Base-by-base conservation (phyloP, 1,139 yeast genomes). In the Scheffersomyces cryptocercus region DNA sequence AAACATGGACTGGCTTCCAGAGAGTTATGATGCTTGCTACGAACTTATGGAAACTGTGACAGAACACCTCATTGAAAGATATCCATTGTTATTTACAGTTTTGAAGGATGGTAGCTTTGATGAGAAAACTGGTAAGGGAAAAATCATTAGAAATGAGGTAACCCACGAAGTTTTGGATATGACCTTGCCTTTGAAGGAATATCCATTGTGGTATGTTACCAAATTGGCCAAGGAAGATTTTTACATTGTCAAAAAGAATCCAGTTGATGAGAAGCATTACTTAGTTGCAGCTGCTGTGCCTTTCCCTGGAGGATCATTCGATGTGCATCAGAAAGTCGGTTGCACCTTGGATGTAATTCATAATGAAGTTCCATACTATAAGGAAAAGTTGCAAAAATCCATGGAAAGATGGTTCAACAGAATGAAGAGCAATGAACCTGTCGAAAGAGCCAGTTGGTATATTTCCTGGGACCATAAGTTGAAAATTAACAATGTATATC, bases 391-490 rank as follows among this genome's bases (percentile, higher is more conserved):
- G 53, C 75, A 81, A 60, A 75, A 74, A 32, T 84, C 88, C 7
- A 86, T 86, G 95, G 89, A 85, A 59, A 76, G 82, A 53, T 85
- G 87, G 83, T 84, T 85, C 61, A 75, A 72, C 28, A 75, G 79
- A 54, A 73, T 85, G 73, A 75, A 78, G 47, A 78, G 82, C 1
- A 68, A 70, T 28, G 80, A 75, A 36, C 80, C 85, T 3, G 91
- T 85, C 9, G 88, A 84, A 61, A 73, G 93, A 51, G 89, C 90
- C 16, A 80, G 87, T 35, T 86, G 89, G 85, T 82, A 84, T 52
- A 76, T 86, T 41, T 77, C 88, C 9, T 83, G 88, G 80, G 91
- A 85, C 58, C 82, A 83, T 56, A 80, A 77, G 52, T 67, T 85
- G 46, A 70, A 80, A 45, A 62, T 75, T 36, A 81, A 79, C 52